These are phyloP conservation scores for Oenanthe javanica DNA, from an alignment of 140 eudicot genomes.

Conservation along the genomic window DNA sequence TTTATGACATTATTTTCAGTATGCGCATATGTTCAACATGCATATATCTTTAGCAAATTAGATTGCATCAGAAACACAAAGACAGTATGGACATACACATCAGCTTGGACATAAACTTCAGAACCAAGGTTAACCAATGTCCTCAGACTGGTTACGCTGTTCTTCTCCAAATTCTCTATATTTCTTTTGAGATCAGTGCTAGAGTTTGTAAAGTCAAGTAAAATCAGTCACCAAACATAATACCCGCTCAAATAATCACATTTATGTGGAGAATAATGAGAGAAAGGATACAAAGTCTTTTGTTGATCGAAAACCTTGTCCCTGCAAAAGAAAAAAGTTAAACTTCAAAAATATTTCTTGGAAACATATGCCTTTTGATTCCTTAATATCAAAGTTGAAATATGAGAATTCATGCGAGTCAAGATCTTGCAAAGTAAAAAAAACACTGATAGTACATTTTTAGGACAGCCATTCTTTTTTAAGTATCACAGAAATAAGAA, in stretches of 20 bases:
- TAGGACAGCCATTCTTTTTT: background rate
- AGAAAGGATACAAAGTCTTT: constrained; percentile 83
- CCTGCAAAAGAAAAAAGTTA: constrained; percentile 38
- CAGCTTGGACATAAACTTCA: constrained; percentile 91
- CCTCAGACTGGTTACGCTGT: constrained; percentile 72
- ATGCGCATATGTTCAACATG: background rate
- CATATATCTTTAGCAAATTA: background rate
- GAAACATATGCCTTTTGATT: background rate
- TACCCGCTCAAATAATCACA: background rate
- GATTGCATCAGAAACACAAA: background rate
- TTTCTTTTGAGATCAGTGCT: constrained; percentile 75
- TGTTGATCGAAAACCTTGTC: constrained; percentile 92
- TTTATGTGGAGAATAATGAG: background rate
- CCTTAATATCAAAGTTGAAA: too few species aligned
- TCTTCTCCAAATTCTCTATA: constrained; percentile 80
- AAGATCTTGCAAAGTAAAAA: background rate
- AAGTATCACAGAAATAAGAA: background rate
- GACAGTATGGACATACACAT: constrained; percentile 53
- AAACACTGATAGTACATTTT: background rate
- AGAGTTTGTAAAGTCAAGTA: constrained; percentile 29
- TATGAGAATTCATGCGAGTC: background rate
- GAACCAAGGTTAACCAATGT: constrained; percentile 90
- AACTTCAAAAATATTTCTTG: background rate
- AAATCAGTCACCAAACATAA: constrained; percentile 10
- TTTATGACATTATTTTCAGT: background rate